phyloP scores from a whole-genome alignment of 768 basidiomycete species.

The Calocybe gangraenosa region DNA sequence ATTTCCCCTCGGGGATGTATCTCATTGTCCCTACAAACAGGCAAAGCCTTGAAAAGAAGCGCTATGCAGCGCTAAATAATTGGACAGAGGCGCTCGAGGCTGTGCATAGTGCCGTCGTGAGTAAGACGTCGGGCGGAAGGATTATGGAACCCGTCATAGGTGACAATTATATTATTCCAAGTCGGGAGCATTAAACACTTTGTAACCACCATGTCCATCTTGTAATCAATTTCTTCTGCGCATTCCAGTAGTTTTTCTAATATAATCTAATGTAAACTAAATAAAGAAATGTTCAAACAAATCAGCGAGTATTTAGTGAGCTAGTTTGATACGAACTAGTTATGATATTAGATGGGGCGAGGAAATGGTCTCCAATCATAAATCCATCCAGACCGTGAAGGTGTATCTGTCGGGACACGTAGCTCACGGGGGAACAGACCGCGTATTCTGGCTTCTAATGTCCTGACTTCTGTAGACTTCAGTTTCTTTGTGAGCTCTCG shows the following conservation, averaged over 20 bases:
- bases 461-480: slow-evolving; percentile 62
- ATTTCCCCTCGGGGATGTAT: slow-evolving; percentile 13
- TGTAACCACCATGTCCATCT: neutral
- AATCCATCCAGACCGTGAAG: slow-evolving; percentile 77
- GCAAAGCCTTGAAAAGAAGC: slow-evolving; percentile 83
- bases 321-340: slow-evolving; percentile 9
- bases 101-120: slow-evolving; percentile 72
- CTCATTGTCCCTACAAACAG: slow-evolving; percentile 30
- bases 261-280: neutral
- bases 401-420: slow-evolving; percentile 82
- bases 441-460: slow-evolving; percentile 71
- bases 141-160: slow-evolving; percentile 30
- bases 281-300: neutral
- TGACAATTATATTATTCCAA: slow-evolving; percentile 10
- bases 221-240: no score
- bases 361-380: slow-evolving; percentile 78
- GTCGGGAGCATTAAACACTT: slow-evolving; percentile 12
- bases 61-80: slow-evolving; percentile 74
- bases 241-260: no score
- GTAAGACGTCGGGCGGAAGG: slow-evolving; percentile 52
- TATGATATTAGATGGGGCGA: slow-evolving; percentile 39
- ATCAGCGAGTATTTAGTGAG: neutral
- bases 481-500: slow-evolving; percentile 55
- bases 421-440: slow-evolving; percentile 87
- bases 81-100: slow-evolving; percentile 82